Evolutionary conservation across 345 rosid species (phyloP).

Genomic region (Schrenkiella parvula): DNA sequence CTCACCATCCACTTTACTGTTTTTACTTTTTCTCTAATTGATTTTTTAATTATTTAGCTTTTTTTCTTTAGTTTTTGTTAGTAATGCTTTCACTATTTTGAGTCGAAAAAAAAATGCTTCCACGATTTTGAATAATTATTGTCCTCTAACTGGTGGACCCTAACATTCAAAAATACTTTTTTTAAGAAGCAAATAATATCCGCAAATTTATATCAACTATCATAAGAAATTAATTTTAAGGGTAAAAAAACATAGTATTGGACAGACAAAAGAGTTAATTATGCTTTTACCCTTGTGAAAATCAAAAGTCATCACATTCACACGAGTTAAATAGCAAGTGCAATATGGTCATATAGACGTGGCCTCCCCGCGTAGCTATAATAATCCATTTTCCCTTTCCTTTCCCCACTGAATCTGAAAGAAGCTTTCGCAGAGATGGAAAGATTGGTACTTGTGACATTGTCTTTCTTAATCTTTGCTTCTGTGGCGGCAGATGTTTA

Average conservation of each 20-base stretch:
- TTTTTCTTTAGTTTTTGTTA: background rate
- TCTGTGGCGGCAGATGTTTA: conserved; percentile 50
- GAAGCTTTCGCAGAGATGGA: conserved; percentile 17
- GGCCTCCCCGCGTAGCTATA: background rate
- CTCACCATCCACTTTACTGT: conserved; percentile 9
- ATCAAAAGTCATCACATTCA: conserved; percentile 11
- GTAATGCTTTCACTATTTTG: background rate
- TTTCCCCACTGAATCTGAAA: conserved; percentile 22
- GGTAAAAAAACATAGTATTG: background rate
- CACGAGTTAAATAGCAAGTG: background rate
- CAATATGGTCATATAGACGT: background rate
- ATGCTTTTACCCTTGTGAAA: background rate
- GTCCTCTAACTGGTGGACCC: background rate
- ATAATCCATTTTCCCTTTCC: background rate
- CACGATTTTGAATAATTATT: background rate
- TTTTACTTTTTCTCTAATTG: background rate
- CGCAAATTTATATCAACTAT: background rate
- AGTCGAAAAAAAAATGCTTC: background rate
- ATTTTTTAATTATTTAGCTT: background rate
- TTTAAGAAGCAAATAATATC: background rate
- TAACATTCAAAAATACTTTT: background rate
- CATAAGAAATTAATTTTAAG: background rate
- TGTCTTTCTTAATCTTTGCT: conserved; percentile 30
- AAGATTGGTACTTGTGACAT: conserved; percentile 10
- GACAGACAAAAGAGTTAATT: background rate